These are phyloP conservation scores for Scheffersomyces stambukii DNA, from an alignment of 1,139 yeast genomes.

Conservation along the genomic window DNA sequence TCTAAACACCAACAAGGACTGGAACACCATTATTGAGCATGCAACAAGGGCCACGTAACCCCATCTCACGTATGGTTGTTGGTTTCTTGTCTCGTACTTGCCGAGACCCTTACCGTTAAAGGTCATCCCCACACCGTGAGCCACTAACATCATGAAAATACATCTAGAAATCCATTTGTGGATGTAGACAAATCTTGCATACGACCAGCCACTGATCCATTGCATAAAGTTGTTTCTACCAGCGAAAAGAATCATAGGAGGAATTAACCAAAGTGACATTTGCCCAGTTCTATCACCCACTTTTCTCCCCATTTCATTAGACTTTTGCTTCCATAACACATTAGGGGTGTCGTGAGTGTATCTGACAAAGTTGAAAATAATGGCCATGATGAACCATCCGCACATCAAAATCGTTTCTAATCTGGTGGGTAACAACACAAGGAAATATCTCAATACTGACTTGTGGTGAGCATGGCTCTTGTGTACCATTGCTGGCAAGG, in stretches of 20 bases:
- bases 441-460: conserved; percentile 24
- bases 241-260: conserved; percentile 51
- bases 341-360: conserved; percentile 37
- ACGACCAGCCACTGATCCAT: conserved; percentile 63
- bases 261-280: conserved; percentile 44
- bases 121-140: conserved; percentile 52
- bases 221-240: conserved; percentile 67
- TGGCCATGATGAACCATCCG: conserved; percentile 45
- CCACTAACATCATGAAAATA: conserved; percentile 34
- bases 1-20: conserved; percentile 52
- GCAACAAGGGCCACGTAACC: conserved; percentile 50
- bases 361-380: conserved; percentile 41
- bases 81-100: conserved; percentile 34
- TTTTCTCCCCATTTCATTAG: conserved; percentile 47
- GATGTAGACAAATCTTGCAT: conserved; percentile 54
- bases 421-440: conserved; percentile 56
- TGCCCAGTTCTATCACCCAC: conserved; percentile 61
- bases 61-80: conserved; percentile 40
- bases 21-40: conserved; percentile 36
- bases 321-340: conserved; percentile 23
- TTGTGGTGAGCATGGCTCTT: conserved; percentile 39
- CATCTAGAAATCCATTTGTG: conserved; percentile 67
- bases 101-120: conserved; percentile 30
- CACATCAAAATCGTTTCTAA: conserved; percentile 50
- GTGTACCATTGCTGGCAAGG: conserved; percentile 46